A percentile compares a stretch with the other conserved stretches of the same genome.
phyloP scores from a whole-genome alignment of 2,329 filamentous ascomycete genomes.

The Trichoderma koningii region DNA sequence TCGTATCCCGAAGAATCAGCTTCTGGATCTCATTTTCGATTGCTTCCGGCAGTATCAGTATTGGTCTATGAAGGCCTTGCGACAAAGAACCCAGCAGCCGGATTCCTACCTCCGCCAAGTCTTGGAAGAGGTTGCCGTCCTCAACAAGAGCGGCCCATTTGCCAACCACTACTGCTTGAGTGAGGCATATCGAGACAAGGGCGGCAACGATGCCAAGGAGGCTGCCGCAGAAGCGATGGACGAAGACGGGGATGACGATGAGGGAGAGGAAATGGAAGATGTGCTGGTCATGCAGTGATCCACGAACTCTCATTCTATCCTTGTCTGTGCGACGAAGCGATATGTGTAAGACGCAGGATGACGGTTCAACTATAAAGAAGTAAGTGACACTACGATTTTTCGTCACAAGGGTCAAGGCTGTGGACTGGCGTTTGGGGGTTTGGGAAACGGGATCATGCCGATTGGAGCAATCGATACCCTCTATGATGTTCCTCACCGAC shows the following conservation, averaged over 20 bases:
- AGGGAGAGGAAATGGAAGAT: conserved; percentile 76
- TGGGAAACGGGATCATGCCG: neutral
- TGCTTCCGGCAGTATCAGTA: conserved; percentile 86
- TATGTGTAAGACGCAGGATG: neutral
- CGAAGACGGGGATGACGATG: conserved; percentile 67
- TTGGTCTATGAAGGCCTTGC: conserved; percentile 90
- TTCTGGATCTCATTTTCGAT: conserved; percentile 80
- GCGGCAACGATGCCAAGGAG: conserved; percentile 51
- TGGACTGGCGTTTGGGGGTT: conserved; percentile 16
- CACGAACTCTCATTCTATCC: too few relatives aligned
- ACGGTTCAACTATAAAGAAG: neutral
- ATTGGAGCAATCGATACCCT: conserved; percentile 24
- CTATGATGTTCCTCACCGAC: conserved; percentile 29
- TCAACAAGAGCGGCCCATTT: conserved; percentile 82
- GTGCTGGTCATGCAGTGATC: conserved; percentile 49
- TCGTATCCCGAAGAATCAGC: conserved; percentile 84
- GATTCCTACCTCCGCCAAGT: conserved; percentile 90
- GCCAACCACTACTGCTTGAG: conserved; percentile 84
- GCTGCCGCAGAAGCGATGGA: conserved; percentile 59
- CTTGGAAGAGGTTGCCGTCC: conserved; percentile 76
- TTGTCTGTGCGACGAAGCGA: neutral
- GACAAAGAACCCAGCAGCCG: conserved; percentile 76
- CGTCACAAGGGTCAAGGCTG: conserved; percentile 2
- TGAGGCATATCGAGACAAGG: conserved; percentile 51
- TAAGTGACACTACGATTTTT: neutral